Evolutionary conservation across 345 rosid species (phyloP).

Genomic region (Eucalyptus sp.): DNA sequence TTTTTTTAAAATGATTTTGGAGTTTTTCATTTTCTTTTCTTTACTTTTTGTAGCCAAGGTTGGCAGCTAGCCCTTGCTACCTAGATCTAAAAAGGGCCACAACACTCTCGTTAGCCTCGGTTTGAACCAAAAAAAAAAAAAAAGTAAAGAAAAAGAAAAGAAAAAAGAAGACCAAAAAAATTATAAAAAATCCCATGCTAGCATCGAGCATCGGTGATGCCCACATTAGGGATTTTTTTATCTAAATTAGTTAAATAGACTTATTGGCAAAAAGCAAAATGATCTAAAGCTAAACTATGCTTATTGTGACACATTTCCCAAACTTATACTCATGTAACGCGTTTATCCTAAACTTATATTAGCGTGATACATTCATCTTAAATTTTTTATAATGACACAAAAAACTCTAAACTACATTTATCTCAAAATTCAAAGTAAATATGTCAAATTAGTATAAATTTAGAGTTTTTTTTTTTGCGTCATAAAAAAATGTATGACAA

Average conservation of each 20-base stretch:
- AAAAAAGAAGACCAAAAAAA: background rate
- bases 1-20: background rate
- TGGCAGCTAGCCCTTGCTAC: background rate
- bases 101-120: background rate
- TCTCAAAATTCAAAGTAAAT: too few species aligned
- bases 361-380: rapidly evolving
- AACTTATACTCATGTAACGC: too few species aligned
- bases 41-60: background rate
- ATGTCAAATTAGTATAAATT: too few species aligned
- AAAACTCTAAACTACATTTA: too few species aligned
- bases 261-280: background rate
- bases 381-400: rapidly evolving
- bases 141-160: too few species aligned
- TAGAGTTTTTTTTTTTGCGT: too few species aligned
- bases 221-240: background rate
- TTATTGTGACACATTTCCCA: background rate
- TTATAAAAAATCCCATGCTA: too few species aligned
- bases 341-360: too few species aligned
- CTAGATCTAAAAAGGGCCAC: background rate
- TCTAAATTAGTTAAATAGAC: background rate
- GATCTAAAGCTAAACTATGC: too few species aligned
- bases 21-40: too few species aligned
- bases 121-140: too few species aligned
- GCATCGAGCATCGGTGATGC: background rate
- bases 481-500: too few species aligned